Evolutionary conservation across 2,329 filamentous ascomycete genomes (phyloP).

Genomic region (Cladosporium sp.): DNA sequence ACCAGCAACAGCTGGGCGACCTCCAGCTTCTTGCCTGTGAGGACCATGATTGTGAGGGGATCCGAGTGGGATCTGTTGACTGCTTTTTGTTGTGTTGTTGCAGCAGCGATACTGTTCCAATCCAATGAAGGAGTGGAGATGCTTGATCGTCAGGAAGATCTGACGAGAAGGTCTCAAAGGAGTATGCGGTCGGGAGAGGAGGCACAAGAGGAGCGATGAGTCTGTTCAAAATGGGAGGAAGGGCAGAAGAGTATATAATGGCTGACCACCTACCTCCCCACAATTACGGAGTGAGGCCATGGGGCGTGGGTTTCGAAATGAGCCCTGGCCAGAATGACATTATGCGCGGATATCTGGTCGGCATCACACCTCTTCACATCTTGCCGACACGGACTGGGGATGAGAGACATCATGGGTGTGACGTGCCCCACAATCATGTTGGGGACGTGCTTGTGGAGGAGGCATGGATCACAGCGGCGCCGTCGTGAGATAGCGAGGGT

Average conservation of each 20-base stretch:
- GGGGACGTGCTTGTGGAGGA: slow-evolving; percentile 18
- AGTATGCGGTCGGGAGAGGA: background rate
- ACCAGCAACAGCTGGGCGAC: slow-evolving; percentile 38
- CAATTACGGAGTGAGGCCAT: slow-evolving; percentile 20
- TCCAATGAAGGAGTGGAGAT: slow-evolving; percentile 15
- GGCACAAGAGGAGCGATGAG: slow-evolving; percentile 1
- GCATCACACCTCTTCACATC: slow-evolving; percentile 16
- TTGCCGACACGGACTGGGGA: slow-evolving; percentile 9
- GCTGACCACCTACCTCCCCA: slow-evolving; percentile 18
- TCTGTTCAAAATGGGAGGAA: background rate
- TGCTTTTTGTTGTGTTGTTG: background rate
- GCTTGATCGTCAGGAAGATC: background rate
- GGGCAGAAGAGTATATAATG: slow-evolving; percentile 14
- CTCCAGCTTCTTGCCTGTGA: slow-evolving; percentile 28
- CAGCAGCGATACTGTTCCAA: background rate
- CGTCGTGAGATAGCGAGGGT: slow-evolving; percentile 8
- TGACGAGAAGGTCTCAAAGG: background rate
- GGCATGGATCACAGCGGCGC: slow-evolving; percentile 7
- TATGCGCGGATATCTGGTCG: slow-evolving; percentile 11
- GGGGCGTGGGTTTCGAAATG: slow-evolving; percentile 19
- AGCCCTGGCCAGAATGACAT: slow-evolving; percentile 18
- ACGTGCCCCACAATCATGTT: slow-evolving; percentile 10
- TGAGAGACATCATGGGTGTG: slow-evolving; percentile 11
- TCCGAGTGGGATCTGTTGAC: background rate
- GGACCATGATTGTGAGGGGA: slow-evolving; percentile 19